Base-by-base conservation (phyloP, 2,329 filamentous ascomycete species). In the Clonostachys chloroleuca region DNA sequence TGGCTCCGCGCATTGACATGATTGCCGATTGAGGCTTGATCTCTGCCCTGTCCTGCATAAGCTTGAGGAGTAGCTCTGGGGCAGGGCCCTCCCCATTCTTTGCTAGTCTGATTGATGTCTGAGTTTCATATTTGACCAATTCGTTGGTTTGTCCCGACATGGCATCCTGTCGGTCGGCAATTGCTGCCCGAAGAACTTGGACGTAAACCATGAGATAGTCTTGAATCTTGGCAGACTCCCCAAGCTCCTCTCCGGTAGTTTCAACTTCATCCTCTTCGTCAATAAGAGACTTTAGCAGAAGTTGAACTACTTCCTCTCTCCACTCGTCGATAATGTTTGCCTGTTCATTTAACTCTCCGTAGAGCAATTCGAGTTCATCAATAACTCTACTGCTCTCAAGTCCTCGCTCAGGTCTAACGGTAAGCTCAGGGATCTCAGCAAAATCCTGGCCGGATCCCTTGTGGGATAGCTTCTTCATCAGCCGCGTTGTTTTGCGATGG, bases 171-270 rank as follows among this genome's bases (percentile, higher is more conserved):
- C 92, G 83, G 65, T 97, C 92, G 7, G 89, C 85, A 48, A 94
- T 79, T 43, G 86, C 75, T 0, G 87, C 82, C 49, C 89, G 80
- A 30, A 96, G 72, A 9, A 81, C 84, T 60, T 91, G 84, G 49
- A 95, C 86, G 59, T 95, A 95, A 7, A 88, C 88, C 65, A 92
- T 89, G 40, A 96, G 80, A 60, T 95, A 84, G 51, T 96, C 92
- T 66, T 97, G 92, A 42, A 86, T 79, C 62, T 89, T 89, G 1
- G 91, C 89, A 1, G 92, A 95, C 34, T 88, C 81, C 54, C 90
- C 87, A 52, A 96, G 94, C 62, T 97, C 94, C 49, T 96, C 86
- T 20, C 94, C 94, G 12, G 90, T 92, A 3, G 83, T 78, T 49
- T 95, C 89, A 10, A 78, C 67, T 14, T 72, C 72, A 1, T 83